phyloP scores from a whole-genome alignment of 371 early-diverging fungal genomes.

The Apophysomyces ossiformis region DNA sequence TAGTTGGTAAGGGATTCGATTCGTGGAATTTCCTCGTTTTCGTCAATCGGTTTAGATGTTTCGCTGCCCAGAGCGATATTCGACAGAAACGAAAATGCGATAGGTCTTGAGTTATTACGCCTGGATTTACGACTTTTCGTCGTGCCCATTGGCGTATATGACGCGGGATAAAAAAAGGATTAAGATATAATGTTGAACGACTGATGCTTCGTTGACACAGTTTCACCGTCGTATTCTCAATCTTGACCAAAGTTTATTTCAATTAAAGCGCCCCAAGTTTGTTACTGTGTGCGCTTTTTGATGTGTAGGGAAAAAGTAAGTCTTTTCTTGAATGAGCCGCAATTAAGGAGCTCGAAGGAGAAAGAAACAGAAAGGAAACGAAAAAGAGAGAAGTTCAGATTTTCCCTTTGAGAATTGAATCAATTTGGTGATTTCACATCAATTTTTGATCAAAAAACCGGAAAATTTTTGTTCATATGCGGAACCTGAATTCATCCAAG shows the following conservation, averaged over 20 bases:
- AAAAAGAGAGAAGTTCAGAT: not conserved
- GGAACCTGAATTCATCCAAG: too few relatives aligned
- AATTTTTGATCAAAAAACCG: too few relatives aligned
- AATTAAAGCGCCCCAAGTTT: not conserved
- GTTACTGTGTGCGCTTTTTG: not conserved
- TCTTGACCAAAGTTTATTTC: not conserved
- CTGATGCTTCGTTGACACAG: slow-evolving; percentile 8
- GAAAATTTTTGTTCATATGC: too few relatives aligned
- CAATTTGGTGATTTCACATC: too few relatives aligned
- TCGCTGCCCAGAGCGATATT: slow-evolving; percentile 53
- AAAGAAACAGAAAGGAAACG: not conserved
- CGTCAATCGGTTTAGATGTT: slow-evolving; percentile 25
- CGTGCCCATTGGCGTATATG: slow-evolving; percentile 56
- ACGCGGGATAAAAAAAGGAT: slow-evolving; percentile 1
- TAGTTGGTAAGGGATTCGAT: slow-evolving; percentile 16
- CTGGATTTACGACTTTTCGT: slow-evolving; percentile 62
- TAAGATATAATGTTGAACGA: slow-evolving; percentile 10
- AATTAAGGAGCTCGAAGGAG: not conserved
- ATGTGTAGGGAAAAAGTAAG: not conserved
- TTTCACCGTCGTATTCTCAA: slow-evolving; percentile 7
- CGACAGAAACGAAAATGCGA: slow-evolving; percentile 52
- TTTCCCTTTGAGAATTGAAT: too few relatives aligned
- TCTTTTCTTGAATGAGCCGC: not conserved
- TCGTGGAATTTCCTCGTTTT: not conserved
- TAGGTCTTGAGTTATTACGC: slow-evolving; percentile 58